phyloP scores from a whole-genome alignment of 83 land plant genomes.

The Diphasiastrum complanatum region DNA sequence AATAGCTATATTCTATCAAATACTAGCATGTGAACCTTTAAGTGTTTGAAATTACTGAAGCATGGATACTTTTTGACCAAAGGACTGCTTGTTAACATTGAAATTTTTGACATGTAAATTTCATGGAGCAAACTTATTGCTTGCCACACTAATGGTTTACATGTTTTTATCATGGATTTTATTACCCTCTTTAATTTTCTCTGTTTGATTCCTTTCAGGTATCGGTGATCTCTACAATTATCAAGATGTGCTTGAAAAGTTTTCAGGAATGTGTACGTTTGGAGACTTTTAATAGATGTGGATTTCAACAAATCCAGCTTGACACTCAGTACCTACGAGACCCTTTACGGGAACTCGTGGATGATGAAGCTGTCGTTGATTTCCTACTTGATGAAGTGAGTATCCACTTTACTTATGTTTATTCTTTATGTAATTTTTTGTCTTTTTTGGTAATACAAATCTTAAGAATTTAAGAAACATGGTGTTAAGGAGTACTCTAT shows the following conservation, averaged over 20 bases:
- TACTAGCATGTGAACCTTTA: no score
- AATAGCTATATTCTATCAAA: no score
- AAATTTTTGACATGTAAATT: no score
- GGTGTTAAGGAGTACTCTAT: no score
- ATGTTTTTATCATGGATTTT: not conserved
- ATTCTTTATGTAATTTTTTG: not conserved
- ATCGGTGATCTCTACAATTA: conserved; percentile 72
- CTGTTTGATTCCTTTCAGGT: conserved; percentile 44
- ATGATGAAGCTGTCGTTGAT: conserved; percentile 76
- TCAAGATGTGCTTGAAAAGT: conserved; percentile 74
- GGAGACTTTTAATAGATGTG: conserved; percentile 85
- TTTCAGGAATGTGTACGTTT: conserved; percentile 88
- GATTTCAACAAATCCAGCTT: conserved; percentile 92
- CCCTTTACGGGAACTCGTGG: conserved; percentile 55
- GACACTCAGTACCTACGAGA: conserved; percentile 79
- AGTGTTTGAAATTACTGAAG: no score
- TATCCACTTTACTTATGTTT: not conserved
- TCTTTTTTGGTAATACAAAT: not conserved
- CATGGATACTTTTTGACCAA: no score
- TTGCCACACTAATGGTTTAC: no score
- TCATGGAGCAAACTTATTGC: no score
- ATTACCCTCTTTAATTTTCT: not conserved
- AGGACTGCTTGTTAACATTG: no score
- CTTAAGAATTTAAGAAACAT: no score
- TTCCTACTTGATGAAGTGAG: conserved; percentile 44